Percentiles rank a stretch among this genome's conserved stretches.
phyloP scores from a whole-genome alignment of 2,329 filamentous ascomycete species.

The Amauroascus niger region DNA sequence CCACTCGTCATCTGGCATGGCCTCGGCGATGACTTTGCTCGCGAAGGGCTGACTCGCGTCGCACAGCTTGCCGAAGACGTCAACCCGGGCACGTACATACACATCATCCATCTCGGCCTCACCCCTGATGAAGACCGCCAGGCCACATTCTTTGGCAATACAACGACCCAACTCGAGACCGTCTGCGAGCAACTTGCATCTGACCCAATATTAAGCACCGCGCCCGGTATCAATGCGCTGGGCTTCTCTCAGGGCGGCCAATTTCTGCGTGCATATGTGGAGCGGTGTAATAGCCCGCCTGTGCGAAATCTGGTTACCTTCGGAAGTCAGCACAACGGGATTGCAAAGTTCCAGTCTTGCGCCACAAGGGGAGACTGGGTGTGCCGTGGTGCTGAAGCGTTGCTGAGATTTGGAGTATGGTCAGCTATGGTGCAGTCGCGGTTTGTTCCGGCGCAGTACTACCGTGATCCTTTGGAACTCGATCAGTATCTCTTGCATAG shows the following conservation, averaged over 20 bases:
- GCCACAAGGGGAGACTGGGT: conserved; percentile 57
- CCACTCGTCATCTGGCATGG: conserved; percentile 95
- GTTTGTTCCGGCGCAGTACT: conserved; percentile 92
- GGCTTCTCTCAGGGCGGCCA: conserved; percentile 95
- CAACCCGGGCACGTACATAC: conserved; percentile 75
- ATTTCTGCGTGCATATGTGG: conserved; percentile 82
- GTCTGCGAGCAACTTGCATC: conserved; percentile 69
- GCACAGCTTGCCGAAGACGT: conserved; percentile 60
- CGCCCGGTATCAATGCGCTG: conserved; percentile 76
- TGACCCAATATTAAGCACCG: conserved; percentile 70
- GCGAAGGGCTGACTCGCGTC: conserved; percentile 62
- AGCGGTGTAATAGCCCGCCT: conserved; percentile 70
- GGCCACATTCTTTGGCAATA: conserved; percentile 83
- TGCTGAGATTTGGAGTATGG: conserved; percentile 76
- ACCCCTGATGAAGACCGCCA: conserved; percentile 60
- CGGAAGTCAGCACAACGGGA: conserved; percentile 86
- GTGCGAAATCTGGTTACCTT: conserved; percentile 77
- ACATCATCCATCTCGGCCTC: conserved; percentile 64
- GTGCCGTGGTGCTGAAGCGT: conserved; percentile 67
- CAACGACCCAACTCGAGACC: conserved; percentile 63
- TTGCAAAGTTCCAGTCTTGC: conserved; percentile 71
- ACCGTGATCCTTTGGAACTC: conserved; percentile 60
- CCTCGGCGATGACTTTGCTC: conserved; percentile 56
- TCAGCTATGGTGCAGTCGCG: conserved; percentile 62
- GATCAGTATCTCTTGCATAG: conserved; percentile 66